Evolutionary conservation across 345 rosid species (phyloP), one percentile per base, ranked within the genome.

Genomic region (Aquilaria sinensis): DNA sequence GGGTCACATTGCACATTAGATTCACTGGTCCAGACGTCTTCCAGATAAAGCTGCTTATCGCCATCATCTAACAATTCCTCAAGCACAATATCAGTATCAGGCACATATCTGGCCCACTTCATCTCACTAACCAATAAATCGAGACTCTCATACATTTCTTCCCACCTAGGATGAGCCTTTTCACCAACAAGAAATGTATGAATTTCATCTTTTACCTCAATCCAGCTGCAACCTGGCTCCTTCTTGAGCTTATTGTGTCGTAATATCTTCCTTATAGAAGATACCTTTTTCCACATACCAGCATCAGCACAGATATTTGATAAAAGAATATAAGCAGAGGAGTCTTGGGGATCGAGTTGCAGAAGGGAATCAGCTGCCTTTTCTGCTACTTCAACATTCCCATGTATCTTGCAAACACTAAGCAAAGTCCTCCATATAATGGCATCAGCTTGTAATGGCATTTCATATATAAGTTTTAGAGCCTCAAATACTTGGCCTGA

Each of bases 211-310:
- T 80, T 88, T 31, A 90, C 66, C 79, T 88, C 94, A 53, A 93
- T 81, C 97, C 97, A 90, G 76, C 98, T 90, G 70, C 94, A 93
- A 56, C 97, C 97, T 8, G 96, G 97, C 75, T 93, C 96, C 77
- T 93, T 93, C 75, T 80, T 90, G 47, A 88, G 78, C 74, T 75
- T 86, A 13, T 71, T 57, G 58, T 79, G 49, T 77, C 78, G 85
- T 88, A 94, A 88, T 37, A 70, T 75, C 66, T 74, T 86, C 77
- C 99, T 80, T 75, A 75, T 63, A 37, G 81, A 76, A 1, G 86
- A 83, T 43, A 85, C 96, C 64, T 85, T 83, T 47, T 71, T 81
- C 99, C 99, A 94, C 97, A 88, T 78, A 62, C 89, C 84, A 54
- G 92, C 89, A 67, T 85, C 77, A n/a, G 97, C 91, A 62, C 88